These are phyloP conservation scores for Coprinopsis marcescibilis DNA, from an alignment of 768 basidiomycete species.

Conservation along the genomic window DNA sequence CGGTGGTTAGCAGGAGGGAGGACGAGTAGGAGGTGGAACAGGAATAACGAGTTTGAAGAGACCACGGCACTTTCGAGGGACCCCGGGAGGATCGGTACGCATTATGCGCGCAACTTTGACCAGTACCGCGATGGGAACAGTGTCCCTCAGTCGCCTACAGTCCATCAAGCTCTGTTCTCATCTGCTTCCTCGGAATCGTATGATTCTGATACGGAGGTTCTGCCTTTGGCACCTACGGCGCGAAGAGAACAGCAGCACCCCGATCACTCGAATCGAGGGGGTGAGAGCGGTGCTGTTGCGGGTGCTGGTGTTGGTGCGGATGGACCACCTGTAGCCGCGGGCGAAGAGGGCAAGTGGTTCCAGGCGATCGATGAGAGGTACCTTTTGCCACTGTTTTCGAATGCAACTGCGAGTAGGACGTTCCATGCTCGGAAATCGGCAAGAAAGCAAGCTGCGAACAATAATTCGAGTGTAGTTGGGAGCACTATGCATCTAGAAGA, in stretches of 20 bases:
- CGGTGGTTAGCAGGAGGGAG: slow-evolving; percentile 32
- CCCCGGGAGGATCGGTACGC: slow-evolving; percentile 44
- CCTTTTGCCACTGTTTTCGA: slow-evolving; percentile 87
- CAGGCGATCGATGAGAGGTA: slow-evolving; percentile 93
- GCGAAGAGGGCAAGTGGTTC: slow-evolving; percentile 92
- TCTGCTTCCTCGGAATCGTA: slow-evolving; percentile 70
- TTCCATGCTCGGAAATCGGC: slow-evolving; percentile 71
- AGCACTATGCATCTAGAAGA: not conserved
- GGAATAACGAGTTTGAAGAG: slow-evolving; percentile 39
- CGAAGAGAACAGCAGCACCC: slow-evolving; percentile 13
- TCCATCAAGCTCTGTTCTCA: slow-evolving; percentile 43
- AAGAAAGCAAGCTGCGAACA: slow-evolving; percentile 37
- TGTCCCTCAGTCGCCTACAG: slow-evolving; percentile 19
- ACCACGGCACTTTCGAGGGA: slow-evolving; percentile 28
- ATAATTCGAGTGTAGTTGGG: slow-evolving; percentile 17
- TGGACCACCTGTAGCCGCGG: slow-evolving; percentile 20
- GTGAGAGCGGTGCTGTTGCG: not conserved
- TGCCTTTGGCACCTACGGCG: slow-evolving; percentile 63
- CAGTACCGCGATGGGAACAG: slow-evolving; percentile 11
- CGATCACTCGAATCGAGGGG: slow-evolving; percentile 3
- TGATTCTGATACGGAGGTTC: slow-evolving; percentile 73
- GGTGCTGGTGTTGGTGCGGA: slow-evolving; percentile 6
- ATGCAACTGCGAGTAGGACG: slow-evolving; percentile 81
- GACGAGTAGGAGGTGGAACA: slow-evolving; percentile 32
- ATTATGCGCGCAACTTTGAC: slow-evolving; percentile 69